A percentile compares a stretch with the other conserved stretches of the same genome.
Evolutionary conservation across 2,329 filamentous ascomycete genomes (phyloP).

Genomic region (Curvularia lunata): DNA sequence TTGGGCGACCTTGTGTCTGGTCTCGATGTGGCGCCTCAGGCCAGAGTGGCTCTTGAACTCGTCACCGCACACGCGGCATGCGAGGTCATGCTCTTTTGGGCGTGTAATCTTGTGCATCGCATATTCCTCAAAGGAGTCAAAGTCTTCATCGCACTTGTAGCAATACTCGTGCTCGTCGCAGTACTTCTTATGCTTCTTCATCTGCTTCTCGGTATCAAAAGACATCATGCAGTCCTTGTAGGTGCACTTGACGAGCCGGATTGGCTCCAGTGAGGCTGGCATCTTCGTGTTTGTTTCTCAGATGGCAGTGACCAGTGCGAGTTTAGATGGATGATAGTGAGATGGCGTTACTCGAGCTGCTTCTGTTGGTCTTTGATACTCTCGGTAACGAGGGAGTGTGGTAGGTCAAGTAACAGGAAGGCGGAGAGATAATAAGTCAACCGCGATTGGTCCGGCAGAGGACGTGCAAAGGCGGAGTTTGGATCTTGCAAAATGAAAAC

Average conservation of each 20-base stretch:
- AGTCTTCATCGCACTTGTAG: slow-evolving; percentile 54
- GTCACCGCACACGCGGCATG: slow-evolving; percentile 63
- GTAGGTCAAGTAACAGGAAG: no score
- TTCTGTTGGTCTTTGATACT: not conserved
- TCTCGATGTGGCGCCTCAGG: slow-evolving; percentile 58
- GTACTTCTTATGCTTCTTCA: slow-evolving; percentile 60
- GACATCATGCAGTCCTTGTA: slow-evolving; percentile 53
- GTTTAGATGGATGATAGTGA: not conserved
- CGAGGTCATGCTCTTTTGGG: slow-evolving; percentile 54
- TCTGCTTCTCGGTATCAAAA: slow-evolving; percentile 55
- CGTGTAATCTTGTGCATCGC: slow-evolving; percentile 55
- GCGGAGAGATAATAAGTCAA: not conserved
- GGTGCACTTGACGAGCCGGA: slow-evolving; percentile 50
- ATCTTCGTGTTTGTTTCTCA: slow-evolving; percentile 22
- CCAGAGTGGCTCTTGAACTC: slow-evolving; percentile 63
- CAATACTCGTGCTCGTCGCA: slow-evolving; percentile 56
- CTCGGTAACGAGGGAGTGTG: not conserved
- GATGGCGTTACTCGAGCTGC: not conserved
- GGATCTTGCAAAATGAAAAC: not conserved
- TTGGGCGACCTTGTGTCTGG: slow-evolving; percentile 57
- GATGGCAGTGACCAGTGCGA: not conserved
- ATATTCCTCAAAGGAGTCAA: slow-evolving; percentile 52
- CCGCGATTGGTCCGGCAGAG: not conserved
- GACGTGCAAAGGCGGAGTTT: not conserved
- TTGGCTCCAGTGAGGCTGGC: slow-evolving; percentile 32